Base-by-base conservation (phyloP, 176 grass and related monocot genomes). In the Oryza rufipogon region DNA sequence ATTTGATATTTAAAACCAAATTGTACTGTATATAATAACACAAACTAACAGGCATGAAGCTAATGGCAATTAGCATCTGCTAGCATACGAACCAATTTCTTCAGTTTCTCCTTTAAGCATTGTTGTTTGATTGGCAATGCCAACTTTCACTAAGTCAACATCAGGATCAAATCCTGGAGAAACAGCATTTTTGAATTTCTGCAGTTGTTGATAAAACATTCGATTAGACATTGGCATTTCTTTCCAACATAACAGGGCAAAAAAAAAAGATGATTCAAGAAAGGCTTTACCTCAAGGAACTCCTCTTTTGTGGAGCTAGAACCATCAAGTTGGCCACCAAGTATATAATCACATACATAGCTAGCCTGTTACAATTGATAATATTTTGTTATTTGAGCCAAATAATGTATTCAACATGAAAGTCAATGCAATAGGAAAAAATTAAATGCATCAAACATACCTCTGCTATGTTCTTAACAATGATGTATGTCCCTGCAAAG, bases 21-120 rank as follows among this genome's bases (percentile, higher is more conserved):
- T 41, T 22, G n/a, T 75, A 70, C 19, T 8, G 0, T 52, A 46
- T 20, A 75, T 28, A 51, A 90, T 64, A 7, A 86, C 25, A 78
- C 14, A 23, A 19, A 63, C 58, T 10, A 63, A 23, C 8, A 19
- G 7, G 12, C 54, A 76, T 71, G 44, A 80, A 54, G 64, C 13
- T 16, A 83, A 61, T 14, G 69, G 49, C 12, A 73, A 83, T 49
- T 14, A 74, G 63, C 12, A 73, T 41, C 30, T 76, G 39, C 9
- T 30, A 44, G 14, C 64, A 71, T 38, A 92, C 80, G 9, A 60
- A 96, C 93, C 96, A 52, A 99, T 99, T 64, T 99, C 93, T 87
- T 99, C 96, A 79, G 96, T 99, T 90, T 99, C 96, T 77, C 96
- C 93, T 91, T 99, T 99, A 66, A 99, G 89, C 97, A 99, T 99